Conservation (phyloP, 2,329 filamentous ascomycete genomes). For the Cladosporium sphaerospermum region DNA sequence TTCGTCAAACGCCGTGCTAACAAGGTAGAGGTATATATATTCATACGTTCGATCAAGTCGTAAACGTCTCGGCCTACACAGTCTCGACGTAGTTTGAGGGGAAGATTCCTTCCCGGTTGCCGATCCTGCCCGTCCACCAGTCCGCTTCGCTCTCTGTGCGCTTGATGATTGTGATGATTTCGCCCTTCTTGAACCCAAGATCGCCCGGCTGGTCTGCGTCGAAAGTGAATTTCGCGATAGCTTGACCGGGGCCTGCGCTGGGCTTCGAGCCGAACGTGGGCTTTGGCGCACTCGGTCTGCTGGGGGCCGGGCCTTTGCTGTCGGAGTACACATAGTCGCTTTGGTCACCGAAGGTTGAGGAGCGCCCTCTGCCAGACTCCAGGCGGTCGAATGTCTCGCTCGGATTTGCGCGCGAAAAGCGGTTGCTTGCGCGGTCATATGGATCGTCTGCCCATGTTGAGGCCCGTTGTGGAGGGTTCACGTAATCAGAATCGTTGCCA, state of each 20-base stretch:
- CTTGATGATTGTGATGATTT: conserved; percentile 90
- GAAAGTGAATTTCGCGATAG: conserved; percentile 86
- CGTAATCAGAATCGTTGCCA: conserved; percentile 38
- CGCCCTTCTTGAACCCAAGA: conserved; percentile 93
- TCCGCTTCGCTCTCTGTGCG: conserved; percentile 89
- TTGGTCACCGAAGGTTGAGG: conserved; percentile 37
- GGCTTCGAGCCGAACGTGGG: conserved; percentile 63
- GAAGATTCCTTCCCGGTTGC: conserved; percentile 82
- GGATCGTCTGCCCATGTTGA: conserved; percentile 70
- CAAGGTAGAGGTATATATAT: conserved; percentile 4
- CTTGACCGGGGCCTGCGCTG: conserved; percentile 61
- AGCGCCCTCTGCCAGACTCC: conserved; percentile 27
- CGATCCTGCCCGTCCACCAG: conserved; percentile 95
- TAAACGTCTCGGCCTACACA: neutral
- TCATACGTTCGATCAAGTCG: neutral
- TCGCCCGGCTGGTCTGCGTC: conserved; percentile 91
- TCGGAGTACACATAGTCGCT: conserved; percentile 51
- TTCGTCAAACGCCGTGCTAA: conserved; percentile 9
- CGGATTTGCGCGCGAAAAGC: conserved; percentile 47
- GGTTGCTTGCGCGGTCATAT: conserved; percentile 53
- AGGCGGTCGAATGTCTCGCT: conserved; percentile 46
- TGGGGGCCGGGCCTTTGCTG: conserved; percentile 52
- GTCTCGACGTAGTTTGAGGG: conserved; percentile 44
- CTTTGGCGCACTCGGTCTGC: conserved; percentile 79
- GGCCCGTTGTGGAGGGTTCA: conserved; percentile 52